Conservation (phyloP, 805 yeast species). For the Candida manassasensis region DNA sequence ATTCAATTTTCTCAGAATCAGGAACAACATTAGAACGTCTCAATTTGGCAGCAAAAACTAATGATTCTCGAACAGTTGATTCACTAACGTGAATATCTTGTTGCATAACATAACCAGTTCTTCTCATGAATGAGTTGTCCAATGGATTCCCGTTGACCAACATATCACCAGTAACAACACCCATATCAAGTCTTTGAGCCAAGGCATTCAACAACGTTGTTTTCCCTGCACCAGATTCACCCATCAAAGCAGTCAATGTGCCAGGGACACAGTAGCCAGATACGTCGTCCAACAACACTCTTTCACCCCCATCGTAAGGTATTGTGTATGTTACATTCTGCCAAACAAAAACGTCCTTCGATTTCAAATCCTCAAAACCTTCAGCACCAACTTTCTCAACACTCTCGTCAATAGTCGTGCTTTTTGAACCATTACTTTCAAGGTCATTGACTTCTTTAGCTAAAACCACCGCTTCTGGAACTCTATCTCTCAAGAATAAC, state of each 20-base stretch:
- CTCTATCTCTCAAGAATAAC: slow-evolving; percentile 24
- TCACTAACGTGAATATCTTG: slow-evolving; percentile 18
- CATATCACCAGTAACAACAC: slow-evolving; percentile 56
- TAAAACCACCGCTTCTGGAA: slow-evolving; percentile 14
- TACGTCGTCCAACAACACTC: slow-evolving; percentile 34
- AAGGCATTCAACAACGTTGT: slow-evolving; percentile 51
- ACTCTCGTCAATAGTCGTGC: slow-evolving; percentile 2
- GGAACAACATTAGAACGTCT: slow-evolving; percentile 49
- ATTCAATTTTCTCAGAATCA: slow-evolving; percentile 12
- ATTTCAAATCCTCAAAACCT: slow-evolving; percentile 23
- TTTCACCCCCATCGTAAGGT: slow-evolving; percentile 38
- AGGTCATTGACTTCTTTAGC: slow-evolving; percentile 10
- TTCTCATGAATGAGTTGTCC: slow-evolving; percentile 46
- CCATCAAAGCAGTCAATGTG: slow-evolving; percentile 55
- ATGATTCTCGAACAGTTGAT: slow-evolving; percentile 17
- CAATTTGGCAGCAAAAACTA: slow-evolving; percentile 16
- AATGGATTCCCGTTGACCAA: slow-evolving; percentile 50
- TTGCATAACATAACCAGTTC: slow-evolving; percentile 19
- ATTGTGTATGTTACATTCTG: slow-evolving; percentile 55
- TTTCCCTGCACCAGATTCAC: slow-evolving; percentile 64
- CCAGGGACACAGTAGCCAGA: slow-evolving; percentile 44
- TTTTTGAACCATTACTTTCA: slow-evolving; percentile 6
- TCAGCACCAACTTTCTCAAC: slow-evolving; percentile 4
- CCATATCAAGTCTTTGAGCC: slow-evolving; percentile 51
- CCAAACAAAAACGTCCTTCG: slow-evolving; percentile 57